Percentiles rank a stretch among this genome's conserved stretches.
Conservation (phyloP, 2,329 filamentous ascomycete genomes). For the Fusarium temperatum region DNA sequence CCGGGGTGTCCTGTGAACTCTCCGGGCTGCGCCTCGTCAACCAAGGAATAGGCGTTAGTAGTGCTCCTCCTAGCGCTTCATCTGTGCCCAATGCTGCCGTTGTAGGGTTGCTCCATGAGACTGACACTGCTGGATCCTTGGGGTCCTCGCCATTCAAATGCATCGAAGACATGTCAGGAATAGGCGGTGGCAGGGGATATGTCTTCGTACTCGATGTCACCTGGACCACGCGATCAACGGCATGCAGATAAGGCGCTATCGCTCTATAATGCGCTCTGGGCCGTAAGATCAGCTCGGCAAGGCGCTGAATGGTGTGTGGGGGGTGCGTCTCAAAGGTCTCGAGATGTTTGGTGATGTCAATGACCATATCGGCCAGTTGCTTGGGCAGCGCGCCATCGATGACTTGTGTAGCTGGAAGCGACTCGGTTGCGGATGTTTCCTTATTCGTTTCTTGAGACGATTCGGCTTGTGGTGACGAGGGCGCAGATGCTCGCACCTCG, state of each 20-base stretch:
- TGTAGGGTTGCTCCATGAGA: constrained; percentile 60
- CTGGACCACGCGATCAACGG: constrained; percentile 87
- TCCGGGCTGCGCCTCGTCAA: constrained; percentile 58
- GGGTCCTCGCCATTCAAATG: constrained; percentile 69
- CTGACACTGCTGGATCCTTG: constrained; percentile 48
- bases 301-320: constrained; percentile 91
- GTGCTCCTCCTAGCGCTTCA: constrained; percentile 86
- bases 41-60: constrained; percentile 96
- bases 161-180: constrained; percentile 66
- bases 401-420: constrained; percentile 46
- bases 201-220: constrained; percentile 83
- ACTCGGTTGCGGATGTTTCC: constrained; percentile 67
- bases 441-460: constrained; percentile 70
- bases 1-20: constrained; percentile 42
- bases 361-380: constrained; percentile 70
- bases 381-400: constrained; percentile 65
- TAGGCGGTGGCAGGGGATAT: constrained; percentile 81
- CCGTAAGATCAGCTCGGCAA: constrained; percentile 83
- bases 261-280: constrained; percentile 83
- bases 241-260: constrained; percentile 86
- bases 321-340: constrained; percentile 77
- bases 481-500: constrained; percentile 56
- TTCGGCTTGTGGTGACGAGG: constrained; percentile 54
- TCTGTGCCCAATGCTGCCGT: constrained; percentile 75
- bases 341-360: constrained; percentile 69